Conservation (phyloP, 2,329 filamentous ascomycete genomes). For the Cytospora piceae region DNA sequence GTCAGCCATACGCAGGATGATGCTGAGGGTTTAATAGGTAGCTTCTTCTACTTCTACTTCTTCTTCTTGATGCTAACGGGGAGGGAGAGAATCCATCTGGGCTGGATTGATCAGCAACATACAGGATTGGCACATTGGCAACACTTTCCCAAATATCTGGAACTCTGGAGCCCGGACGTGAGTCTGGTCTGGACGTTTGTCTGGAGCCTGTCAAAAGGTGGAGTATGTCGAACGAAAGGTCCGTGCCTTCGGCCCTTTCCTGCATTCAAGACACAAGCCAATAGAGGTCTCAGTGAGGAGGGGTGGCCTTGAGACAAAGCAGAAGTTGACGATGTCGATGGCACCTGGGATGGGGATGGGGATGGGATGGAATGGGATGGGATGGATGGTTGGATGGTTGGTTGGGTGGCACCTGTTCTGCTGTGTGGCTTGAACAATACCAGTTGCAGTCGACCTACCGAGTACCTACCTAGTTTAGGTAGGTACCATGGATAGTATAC, state of each 20-base stretch:
- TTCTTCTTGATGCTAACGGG: background rate
- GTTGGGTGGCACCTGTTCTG: too few relatives aligned
- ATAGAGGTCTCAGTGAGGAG: background rate
- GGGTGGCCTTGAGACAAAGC: background rate
- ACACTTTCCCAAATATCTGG: background rate
- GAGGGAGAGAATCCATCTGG: too few relatives aligned
- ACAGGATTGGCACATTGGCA: too few relatives aligned
- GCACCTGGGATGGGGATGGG: too few relatives aligned
- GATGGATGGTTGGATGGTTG: too few relatives aligned
- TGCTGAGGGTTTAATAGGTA: background rate
- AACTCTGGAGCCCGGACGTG: background rate
- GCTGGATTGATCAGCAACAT: background rate
- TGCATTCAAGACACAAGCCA: background rate
- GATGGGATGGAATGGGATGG: background rate
- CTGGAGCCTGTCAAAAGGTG: background rate
- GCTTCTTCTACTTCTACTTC: background rate
- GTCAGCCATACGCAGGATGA: slow-evolving; percentile 2
- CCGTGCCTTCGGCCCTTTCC: slow-evolving; percentile 1
- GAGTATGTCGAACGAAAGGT: background rate
- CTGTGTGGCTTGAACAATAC: background rate
- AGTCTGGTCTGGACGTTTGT: background rate
- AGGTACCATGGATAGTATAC: too few relatives aligned
- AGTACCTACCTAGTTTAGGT: too few relatives aligned
- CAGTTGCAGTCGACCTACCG: too few relatives aligned
- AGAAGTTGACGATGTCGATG: background rate